Conservation (phyloP, 768 basidiomycete genomes). For the Kwoniella sp. region DNA sequence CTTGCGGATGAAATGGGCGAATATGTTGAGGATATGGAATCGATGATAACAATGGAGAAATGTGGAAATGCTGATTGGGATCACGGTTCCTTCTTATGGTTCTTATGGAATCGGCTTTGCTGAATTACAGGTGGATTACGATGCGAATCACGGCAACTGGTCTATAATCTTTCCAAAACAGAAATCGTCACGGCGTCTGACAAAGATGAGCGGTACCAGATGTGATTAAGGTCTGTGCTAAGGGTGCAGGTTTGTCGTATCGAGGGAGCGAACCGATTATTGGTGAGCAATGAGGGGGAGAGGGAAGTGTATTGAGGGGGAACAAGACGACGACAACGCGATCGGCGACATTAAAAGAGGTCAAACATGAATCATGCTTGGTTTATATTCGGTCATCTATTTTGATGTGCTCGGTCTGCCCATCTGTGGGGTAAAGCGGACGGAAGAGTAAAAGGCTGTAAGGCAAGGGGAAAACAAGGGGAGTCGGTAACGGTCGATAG, state of each 20-base stretch:
- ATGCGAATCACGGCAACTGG: constrained; percentile 3
- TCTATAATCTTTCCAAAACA: background rate
- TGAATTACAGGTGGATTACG: constrained; percentile 1
- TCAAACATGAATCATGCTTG: constrained; percentile 6
- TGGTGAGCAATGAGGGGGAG: background rate
- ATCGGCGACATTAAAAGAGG: background rate
- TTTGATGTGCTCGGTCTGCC: background rate
- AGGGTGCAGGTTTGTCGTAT: too few relatives aligned
- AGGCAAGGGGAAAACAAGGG: background rate
- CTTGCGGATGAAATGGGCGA: background rate
- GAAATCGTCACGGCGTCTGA: constrained; percentile 7
- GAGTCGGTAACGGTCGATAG: background rate
- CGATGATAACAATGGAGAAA: background rate
- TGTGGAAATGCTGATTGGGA: background rate
- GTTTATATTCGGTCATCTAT: constrained; percentile 2
- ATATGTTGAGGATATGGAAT: background rate
- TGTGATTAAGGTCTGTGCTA: background rate
- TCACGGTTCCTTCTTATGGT: background rate
- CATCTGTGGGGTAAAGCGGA: background rate
- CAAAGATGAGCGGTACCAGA: background rate
- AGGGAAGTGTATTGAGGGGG: too few relatives aligned
- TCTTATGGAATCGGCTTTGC: constrained; percentile 2
- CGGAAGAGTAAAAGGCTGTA: background rate
- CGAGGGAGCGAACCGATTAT: too few relatives aligned
- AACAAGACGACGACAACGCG: background rate